Conservation (phyloP, 2,329 filamentous ascomycete genomes). For the Amauroascus verrucosus region DNA sequence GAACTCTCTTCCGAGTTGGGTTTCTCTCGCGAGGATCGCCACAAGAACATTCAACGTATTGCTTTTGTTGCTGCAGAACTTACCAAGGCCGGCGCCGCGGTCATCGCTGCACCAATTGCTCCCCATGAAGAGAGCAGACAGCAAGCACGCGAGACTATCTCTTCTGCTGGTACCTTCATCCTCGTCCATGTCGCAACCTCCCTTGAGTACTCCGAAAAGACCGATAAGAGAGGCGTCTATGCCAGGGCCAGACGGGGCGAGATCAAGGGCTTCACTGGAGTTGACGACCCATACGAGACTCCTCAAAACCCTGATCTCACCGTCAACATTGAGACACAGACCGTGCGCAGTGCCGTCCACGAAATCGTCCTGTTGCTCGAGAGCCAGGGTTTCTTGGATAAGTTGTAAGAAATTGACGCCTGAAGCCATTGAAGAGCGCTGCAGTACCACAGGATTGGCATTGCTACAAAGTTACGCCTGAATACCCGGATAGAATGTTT, state of each 20-base stretch:
- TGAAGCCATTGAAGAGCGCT: background rate
- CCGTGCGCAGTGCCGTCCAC: slow-evolving; percentile 86
- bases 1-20: slow-evolving; percentile 93
- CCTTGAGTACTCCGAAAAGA: slow-evolving; percentile 88
- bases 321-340: slow-evolving; percentile 77
- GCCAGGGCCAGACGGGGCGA: slow-evolving; percentile 71
- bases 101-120: slow-evolving; percentile 93
- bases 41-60: slow-evolving; percentile 91
- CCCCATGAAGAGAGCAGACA: slow-evolving; percentile 72
- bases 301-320: slow-evolving; percentile 72
- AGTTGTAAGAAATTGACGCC: slow-evolving; percentile 43
- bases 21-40: slow-evolving; percentile 85
- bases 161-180: slow-evolving; percentile 78
- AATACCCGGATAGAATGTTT: slow-evolving; percentile 11
- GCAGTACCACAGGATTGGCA: background rate
- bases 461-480: background rate
- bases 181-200: slow-evolving; percentile 90
- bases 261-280: slow-evolving; percentile 96
- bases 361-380: slow-evolving; percentile 92
- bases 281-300: slow-evolving; percentile 91
- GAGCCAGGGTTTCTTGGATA: slow-evolving; percentile 75
- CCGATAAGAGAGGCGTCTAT: slow-evolving; percentile 87
- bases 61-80: slow-evolving; percentile 93
- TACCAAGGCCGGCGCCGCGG: slow-evolving; percentile 81
- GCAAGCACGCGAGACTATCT: slow-evolving; percentile 69